phyloP scores from a whole-genome alignment of 1,284 basidiomycete genomes.

The Austroboletus niveus region DNA sequence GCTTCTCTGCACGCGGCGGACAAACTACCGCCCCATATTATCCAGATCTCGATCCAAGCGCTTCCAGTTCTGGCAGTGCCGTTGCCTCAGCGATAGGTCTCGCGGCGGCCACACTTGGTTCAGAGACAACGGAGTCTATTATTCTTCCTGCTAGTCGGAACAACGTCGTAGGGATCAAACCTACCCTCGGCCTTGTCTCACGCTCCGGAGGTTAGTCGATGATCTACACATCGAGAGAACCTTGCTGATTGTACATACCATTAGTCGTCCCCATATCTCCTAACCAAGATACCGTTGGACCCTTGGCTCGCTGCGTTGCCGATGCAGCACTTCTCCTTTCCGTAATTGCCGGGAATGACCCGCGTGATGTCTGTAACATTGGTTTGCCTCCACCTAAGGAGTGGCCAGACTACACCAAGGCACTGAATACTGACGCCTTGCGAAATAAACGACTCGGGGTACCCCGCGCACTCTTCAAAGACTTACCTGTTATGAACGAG shows the following conservation, averaged over 20 bases:
- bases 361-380: slow-evolving; percentile 39
- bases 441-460: slow-evolving; percentile 44
- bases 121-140: slow-evolving; percentile 54
- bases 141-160: slow-evolving; percentile 41
- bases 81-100: slow-evolving; percentile 50
- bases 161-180: slow-evolving; percentile 43
- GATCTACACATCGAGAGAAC: neutral
- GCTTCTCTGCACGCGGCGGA: slow-evolving; percentile 53
- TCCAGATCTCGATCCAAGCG: slow-evolving; percentile 47
- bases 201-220: slow-evolving; percentile 43
- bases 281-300: slow-evolving; percentile 51
- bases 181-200: slow-evolving; percentile 44
- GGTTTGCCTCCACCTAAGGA: slow-evolving; percentile 40
- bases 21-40: slow-evolving; percentile 51
- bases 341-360: slow-evolving; percentile 44
- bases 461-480: slow-evolving; percentile 31
- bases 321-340: slow-evolving; percentile 46
- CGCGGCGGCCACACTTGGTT: slow-evolving; percentile 48
- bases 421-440: slow-evolving; percentile 35
- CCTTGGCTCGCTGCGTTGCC: slow-evolving; percentile 45
- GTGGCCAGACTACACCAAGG: slow-evolving; percentile 42
- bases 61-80: slow-evolving; percentile 52
- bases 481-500: slow-evolving; percentile 9
- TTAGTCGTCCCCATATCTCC: slow-evolving; percentile 49
- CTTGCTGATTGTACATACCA: neutral